Base-by-base conservation (phyloP, 1,284 basidiomycete genomes). In the Phaffia rhodozyma region DNA sequence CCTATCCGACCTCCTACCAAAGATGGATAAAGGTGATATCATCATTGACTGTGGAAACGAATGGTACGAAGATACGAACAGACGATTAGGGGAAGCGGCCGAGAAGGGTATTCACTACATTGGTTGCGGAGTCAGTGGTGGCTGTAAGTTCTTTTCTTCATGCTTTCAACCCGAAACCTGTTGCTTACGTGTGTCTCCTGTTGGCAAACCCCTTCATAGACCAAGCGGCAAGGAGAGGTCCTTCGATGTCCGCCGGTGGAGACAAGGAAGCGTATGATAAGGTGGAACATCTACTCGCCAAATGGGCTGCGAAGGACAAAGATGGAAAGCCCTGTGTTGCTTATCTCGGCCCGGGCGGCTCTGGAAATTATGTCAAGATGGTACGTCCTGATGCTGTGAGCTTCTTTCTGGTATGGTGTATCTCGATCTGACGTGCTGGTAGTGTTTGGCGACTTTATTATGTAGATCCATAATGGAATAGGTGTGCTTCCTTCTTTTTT, bases 391-490 rank as follows among this genome's bases (percentile, higher is more conserved):
- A 16, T 2, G 2, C 13, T 43, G 2, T 43, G 38, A 43, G 13
- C 13, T 43, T 7, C 13, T 16, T 2, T 43, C 38, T 11, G 38
- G 16, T 7, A 43, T 11, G 13, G 38, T 16, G 16, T 16, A 16
- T 7, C 21, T 16, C n/a, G 68, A 68, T 70, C 13, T 16, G 38
- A 43, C 56, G 68, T 71, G 9, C 23, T 55, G 25, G 27, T n/a
- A 6, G 4, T 25, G 9, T 32, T 57, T 34, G 32, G 27, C 30
- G 32, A 7, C 5, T 18, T 38, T 34, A 5, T n/a, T 29, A 9
- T 34, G 51, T 71, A 72, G 67, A 72, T 72, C 20, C 71, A 73
- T 60, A 73, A 73, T 58, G 72, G 71, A 20, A 74, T 74, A 50
- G 70, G 69, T 70, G 25, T 49, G 67, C 50, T 48, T 11, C 16